These are phyloP conservation scores for Adansonia rubrostipa DNA, from an alignment of 441 rosid genomes.

Conservation along the genomic window DNA sequence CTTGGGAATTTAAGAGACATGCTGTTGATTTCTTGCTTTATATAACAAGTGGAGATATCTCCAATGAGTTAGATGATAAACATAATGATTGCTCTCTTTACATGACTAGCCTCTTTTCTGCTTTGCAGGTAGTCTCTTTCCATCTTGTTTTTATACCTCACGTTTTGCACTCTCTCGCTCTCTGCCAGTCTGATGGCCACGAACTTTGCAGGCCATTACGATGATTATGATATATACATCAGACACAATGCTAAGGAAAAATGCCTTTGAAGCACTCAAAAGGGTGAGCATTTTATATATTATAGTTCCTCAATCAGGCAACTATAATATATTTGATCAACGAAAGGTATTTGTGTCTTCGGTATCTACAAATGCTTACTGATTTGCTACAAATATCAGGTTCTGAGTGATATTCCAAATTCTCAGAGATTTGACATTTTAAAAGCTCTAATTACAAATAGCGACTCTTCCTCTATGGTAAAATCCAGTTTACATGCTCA, in stretches of 20 bases:
- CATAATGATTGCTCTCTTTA: slow-evolving; percentile 53
- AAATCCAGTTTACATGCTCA: slow-evolving; percentile 27
- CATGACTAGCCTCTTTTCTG: slow-evolving; percentile 62
- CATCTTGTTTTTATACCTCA: slow-evolving; percentile 22
- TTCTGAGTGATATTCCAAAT: slow-evolving; percentile 73
- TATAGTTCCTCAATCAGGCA: slow-evolving; percentile 3
- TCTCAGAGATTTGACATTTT: slow-evolving; percentile 61
- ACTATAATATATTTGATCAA: slow-evolving; percentile 9
- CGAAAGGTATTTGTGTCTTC: background rate
- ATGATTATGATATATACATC: slow-evolving; percentile 65
- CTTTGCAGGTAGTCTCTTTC: slow-evolving; percentile 63
- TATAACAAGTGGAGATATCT: slow-evolving; percentile 50
- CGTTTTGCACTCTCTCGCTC: slow-evolving; percentile 18
- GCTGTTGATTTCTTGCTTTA: slow-evolving; percentile 66
- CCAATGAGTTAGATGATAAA: slow-evolving; percentile 39
- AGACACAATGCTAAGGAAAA: slow-evolving; percentile 56
- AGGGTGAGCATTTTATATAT: slow-evolving; percentile 48
- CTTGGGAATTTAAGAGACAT: slow-evolving; percentile 72
- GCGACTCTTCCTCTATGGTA: slow-evolving; percentile 86
- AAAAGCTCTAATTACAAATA: slow-evolving; percentile 57
- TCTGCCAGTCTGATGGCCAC: slow-evolving; percentile 26
- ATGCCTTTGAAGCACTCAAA: slow-evolving; percentile 74
- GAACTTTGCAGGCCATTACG: slow-evolving; percentile 59
- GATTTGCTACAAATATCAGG: slow-evolving; percentile 45
- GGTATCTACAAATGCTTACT: background rate